Evolutionary conservation across 1,284 basidiomycete genomes (phyloP), one percentile per base, ranked within the genome.

Genomic region (Cryptococcus jaspeensis): DNA sequence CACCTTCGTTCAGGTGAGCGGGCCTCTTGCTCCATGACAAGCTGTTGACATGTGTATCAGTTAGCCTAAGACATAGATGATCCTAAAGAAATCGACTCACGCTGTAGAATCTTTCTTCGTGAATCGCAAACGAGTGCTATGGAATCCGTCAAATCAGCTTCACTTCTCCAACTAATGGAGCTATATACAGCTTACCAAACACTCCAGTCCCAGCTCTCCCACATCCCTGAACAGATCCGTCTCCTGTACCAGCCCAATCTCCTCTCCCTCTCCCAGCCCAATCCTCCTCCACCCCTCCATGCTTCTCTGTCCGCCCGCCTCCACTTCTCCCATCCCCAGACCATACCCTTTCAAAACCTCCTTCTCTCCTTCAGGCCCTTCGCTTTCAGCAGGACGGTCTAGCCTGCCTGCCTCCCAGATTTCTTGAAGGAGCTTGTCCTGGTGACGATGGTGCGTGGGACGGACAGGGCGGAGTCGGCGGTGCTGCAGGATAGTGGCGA

Each of bases 181-280:
- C 32, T 25, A 11, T 53, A 23, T 46, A 41, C 13, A 8, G 79
- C 84, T 58, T 65, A 90, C 89, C 77, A 94, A 76, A 73, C 90
- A 92, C 67, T 93, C 87, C 57, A 96, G 77, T 6, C 92, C 92
- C 52, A 95, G 81, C 56, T 92, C 83, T 6, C 94, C 94, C 11
- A 89, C 88, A 63, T 87, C 85, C 23, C 81, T 81, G 73, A 97
- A 96, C 75, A 96, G 89, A 58, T 86, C 84, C 4, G 84, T 86
- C 74, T 95, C 93, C 11, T 83, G 84, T 25, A 84, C 81, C 64
- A 93, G 91, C 1, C 91, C 91, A 22, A 92, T 78, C 28, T 73
- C 72, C 4, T 62, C 67, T 12, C 42, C 81, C 71, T 54, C 84
- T 81, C 59, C 63, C 43, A 67, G 53, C 1, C 73, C 75, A 41